Conservation (phyloP, 108 stramenopile species). For the Nitzschia putrida region DNA sequence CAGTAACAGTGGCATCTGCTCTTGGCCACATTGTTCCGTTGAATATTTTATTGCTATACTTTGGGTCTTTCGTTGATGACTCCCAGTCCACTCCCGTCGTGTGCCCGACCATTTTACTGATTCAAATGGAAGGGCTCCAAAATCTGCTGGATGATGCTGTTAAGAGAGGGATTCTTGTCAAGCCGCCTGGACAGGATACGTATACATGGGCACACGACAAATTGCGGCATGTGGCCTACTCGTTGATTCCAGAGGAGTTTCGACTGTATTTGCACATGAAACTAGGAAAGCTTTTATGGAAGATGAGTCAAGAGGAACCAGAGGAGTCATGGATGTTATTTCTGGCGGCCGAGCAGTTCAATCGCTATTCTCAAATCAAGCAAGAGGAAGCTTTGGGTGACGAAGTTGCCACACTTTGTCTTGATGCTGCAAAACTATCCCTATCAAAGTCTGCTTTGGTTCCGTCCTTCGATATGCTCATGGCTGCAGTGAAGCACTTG, state of each 20-base stretch:
- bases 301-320: conserved; percentile 8
- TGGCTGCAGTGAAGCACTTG: conserved; percentile 30
- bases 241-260: conserved; percentile 21
- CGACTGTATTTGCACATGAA: conserved; percentile 18
- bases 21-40: conserved; percentile 41
- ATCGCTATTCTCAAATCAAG: conserved; percentile 20
- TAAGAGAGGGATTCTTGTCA: conserved; percentile 22
- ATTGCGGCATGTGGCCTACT: conserved; percentile 36
- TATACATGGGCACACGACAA: conserved; percentile 51
- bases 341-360: conserved; percentile 43
- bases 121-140: conserved; percentile 19
- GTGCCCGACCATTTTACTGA: not conserved
- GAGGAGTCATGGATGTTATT: conserved; percentile 41
- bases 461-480: conserved; percentile 38
- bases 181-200: conserved; percentile 2
- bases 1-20: conserved; percentile 46
- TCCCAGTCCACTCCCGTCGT: not conserved
- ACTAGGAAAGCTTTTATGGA: conserved; percentile 34
- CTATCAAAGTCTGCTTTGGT: conserved; percentile 38
- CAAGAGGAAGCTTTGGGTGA: conserved; percentile 6
- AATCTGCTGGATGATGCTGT: conserved; percentile 20
- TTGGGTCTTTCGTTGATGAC: conserved; percentile 3
- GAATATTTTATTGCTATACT: conserved; percentile 18
- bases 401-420: conserved; percentile 28
- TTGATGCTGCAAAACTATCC: conserved; percentile 42